Evolutionary conservation across 2,329 filamentous ascomycete species (phyloP).

Genomic region (Rhinocladiella mackenziei): DNA sequence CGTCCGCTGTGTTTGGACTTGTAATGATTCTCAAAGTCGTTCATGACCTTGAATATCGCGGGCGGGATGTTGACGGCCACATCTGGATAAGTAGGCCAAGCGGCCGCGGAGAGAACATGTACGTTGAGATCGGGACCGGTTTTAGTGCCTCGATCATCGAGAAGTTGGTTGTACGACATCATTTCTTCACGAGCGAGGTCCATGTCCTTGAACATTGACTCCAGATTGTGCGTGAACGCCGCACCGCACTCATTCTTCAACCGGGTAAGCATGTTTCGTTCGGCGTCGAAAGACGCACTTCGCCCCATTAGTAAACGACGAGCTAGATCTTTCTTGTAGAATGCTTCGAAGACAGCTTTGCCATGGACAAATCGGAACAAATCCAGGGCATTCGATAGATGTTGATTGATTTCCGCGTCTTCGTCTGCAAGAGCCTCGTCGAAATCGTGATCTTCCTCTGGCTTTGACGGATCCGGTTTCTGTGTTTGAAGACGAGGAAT

Average conservation of each 20-base stretch:
- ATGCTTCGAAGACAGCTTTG: slow-evolving; percentile 96
- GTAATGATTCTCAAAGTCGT: slow-evolving; percentile 81
- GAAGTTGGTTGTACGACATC: slow-evolving; percentile 72
- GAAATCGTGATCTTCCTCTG: slow-evolving; percentile 59
- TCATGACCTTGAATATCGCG: slow-evolving; percentile 70
- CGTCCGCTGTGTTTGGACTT: slow-evolving; percentile 83
- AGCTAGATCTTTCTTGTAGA: slow-evolving; percentile 97
- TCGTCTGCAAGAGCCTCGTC: slow-evolving; percentile 52
- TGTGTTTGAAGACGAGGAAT: slow-evolving; percentile 64
- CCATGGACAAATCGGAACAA: slow-evolving; percentile 96
- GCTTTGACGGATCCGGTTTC: slow-evolving; percentile 50
- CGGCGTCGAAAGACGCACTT: slow-evolving; percentile 90
- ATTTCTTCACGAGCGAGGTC: slow-evolving; percentile 91
- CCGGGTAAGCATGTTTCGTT: slow-evolving; percentile 89
- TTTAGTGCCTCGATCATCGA: slow-evolving; percentile 56
- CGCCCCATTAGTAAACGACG: slow-evolving; percentile 83
- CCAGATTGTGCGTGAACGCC: slow-evolving; percentile 92
- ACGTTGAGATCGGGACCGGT: slow-evolving; percentile 69
- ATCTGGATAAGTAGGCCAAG: slow-evolving; percentile 91
- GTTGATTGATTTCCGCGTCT: slow-evolving; percentile 84
- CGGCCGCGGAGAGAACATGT: slow-evolving; percentile 81
- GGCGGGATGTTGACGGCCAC: slow-evolving; percentile 68
- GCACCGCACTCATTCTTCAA: slow-evolving; percentile 90
- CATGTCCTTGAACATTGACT: slow-evolving; percentile 99
- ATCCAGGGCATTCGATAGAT: slow-evolving; percentile 88